Percentiles rank a stretch among this genome's conserved stretches.
Evolutionary conservation across 2,329 filamentous ascomycete genomes (phyloP).

Genomic region (Alternaria sp.): DNA sequence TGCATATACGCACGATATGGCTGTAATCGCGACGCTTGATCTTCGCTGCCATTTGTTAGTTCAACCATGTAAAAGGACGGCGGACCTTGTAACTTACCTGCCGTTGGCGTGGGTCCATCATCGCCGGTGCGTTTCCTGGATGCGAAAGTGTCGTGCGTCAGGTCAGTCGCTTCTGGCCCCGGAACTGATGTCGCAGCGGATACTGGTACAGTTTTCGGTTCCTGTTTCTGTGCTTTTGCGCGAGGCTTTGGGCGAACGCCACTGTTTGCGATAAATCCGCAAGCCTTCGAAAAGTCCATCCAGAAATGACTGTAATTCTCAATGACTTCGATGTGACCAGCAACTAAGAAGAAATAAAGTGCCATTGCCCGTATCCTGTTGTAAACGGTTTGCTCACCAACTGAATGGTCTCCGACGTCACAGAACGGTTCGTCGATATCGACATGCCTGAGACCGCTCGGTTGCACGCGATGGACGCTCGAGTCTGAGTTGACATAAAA

Average conservation of each 20-base stretch:
- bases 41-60: not conserved
- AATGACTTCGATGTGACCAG: not conserved
- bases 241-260: not conserved
- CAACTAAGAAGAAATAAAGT: not conserved
- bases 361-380: not conserved
- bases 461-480: not conserved
- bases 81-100: not conserved
- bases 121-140: not conserved
- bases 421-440: not conserved
- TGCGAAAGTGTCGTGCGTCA: not conserved
- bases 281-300: not conserved
- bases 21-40: not conserved
- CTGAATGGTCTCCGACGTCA: not conserved
- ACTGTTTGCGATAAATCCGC: not conserved
- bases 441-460: accelerated
- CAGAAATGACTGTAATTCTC: not conserved
- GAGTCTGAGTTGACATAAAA: not conserved
- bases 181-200: not conserved
- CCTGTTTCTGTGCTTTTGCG: not conserved
- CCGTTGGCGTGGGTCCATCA: not conserved
- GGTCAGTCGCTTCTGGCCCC: accelerated
- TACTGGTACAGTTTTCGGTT: accelerated
- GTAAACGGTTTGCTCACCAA: not conserved
- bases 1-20: not conserved
- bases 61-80: accelerated